Evolutionary conservation across 2,329 filamentous ascomycete genomes (phyloP).

Genomic region (Zymoseptoria crescenta): DNA sequence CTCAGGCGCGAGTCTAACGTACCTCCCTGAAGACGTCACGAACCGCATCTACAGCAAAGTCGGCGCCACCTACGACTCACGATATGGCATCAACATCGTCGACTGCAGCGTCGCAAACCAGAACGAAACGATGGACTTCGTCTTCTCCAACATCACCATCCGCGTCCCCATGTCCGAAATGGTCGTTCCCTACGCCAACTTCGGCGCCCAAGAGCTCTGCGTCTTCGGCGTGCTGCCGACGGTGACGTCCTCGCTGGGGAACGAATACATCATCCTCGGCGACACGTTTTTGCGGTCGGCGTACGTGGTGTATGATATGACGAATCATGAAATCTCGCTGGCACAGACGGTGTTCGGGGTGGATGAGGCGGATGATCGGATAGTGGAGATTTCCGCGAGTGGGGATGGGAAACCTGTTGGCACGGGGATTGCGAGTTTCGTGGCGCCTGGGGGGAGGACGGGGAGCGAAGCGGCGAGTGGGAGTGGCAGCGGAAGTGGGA

Average conservation of each 20-base stretch:
- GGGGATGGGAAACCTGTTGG: not conserved
- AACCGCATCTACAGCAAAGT: slow-evolving; percentile 33
- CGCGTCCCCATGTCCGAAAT: slow-evolving; percentile 48
- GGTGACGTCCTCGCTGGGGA: slow-evolving; percentile 41
- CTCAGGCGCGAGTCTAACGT: slow-evolving; percentile 63
- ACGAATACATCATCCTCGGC: slow-evolving; percentile 45
- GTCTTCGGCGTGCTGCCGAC: slow-evolving; percentile 27
- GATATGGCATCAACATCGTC: not conserved
- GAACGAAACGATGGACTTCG: slow-evolving; percentile 46
- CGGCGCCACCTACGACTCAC: slow-evolving; percentile 34
- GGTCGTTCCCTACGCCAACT: slow-evolving; percentile 36
- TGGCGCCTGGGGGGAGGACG: not conserved
- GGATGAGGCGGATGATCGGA: slow-evolving; percentile 37
- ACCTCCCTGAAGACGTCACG: slow-evolving; percentile 56
- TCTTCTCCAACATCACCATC: slow-evolving; percentile 47
- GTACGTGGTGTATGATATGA: slow-evolving; percentile 56
- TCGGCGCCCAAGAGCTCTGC: not conserved
- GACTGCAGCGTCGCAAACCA: slow-evolving; percentile 33
- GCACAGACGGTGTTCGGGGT: slow-evolving; percentile 53
- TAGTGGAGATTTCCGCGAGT: slow-evolving; percentile 45
- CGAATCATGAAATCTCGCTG: slow-evolving; percentile 52
- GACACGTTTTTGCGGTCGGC: slow-evolving; percentile 57
- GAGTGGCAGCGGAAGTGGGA: not conserved
- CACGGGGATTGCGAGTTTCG: not conserved
- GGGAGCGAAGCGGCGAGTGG: not conserved